Evolutionary conservation across 306 rosid genomes (phyloP).

Genomic region (Pterocarpus macrocarpus): DNA sequence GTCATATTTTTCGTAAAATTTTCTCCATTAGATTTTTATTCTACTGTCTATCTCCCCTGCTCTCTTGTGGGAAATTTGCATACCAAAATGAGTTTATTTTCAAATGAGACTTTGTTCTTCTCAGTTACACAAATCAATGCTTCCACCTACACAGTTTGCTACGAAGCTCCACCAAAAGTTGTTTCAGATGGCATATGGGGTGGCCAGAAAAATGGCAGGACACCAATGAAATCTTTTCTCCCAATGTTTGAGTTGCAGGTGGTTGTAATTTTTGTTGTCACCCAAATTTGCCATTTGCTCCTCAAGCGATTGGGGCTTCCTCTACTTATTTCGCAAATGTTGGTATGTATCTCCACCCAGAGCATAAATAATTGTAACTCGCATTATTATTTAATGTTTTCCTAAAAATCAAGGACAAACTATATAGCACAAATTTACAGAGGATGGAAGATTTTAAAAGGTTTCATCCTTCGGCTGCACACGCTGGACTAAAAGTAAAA

Average conservation of each 20-base stretch:
- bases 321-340: constrained; percentile 59
- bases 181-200: constrained; percentile 60
- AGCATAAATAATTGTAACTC: not conserved
- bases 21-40: constrained; percentile 8
- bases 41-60: not conserved
- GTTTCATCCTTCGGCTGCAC: no score
- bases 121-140: not conserved
- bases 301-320: constrained; percentile 64
- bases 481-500: no score
- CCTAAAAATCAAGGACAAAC: not conserved
- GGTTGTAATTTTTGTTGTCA: constrained; percentile 48
- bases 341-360: constrained; percentile 48
- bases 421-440: not conserved
- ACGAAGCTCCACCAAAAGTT: constrained; percentile 39
- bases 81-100: constrained; percentile 8
- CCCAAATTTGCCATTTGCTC: constrained; percentile 39
- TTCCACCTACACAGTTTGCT: not conserved
- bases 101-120: not conserved
- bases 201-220: not conserved
- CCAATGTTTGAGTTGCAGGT: constrained; percentile 65
- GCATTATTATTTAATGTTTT: not conserved
- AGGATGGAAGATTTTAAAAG: no score
- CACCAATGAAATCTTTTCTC: constrained; percentile 46
- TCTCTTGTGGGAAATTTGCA: not conserved
- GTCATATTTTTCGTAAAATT: not conserved